A percentile compares a stretch with the other conserved stretches of the same genome.
These are phyloP conservation scores for Aspergillus affinis DNA, from an alignment of 495 filamentous ascomycete species.

Conservation along the genomic window DNA sequence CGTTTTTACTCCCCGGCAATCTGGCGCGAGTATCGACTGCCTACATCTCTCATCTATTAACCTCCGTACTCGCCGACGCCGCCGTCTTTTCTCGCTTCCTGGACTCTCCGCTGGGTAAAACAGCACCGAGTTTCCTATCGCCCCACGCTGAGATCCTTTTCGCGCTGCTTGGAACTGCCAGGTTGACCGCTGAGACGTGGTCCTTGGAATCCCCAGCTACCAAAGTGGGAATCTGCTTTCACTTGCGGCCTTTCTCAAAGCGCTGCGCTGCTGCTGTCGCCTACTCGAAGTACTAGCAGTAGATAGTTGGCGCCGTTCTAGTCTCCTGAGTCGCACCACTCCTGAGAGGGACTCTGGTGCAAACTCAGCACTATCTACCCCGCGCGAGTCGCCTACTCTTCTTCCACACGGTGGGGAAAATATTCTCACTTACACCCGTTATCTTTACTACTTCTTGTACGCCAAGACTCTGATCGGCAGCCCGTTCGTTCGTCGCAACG, in stretches of 20 bases:
- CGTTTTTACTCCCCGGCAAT: neutral
- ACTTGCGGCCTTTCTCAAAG: neutral
- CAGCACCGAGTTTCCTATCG: conserved; percentile 13
- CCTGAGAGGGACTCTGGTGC: conserved; percentile 13
- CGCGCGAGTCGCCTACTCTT: neutral
- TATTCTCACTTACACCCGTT: neutral
- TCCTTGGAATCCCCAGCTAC: conserved; percentile 1
- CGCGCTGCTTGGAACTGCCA: neutral
- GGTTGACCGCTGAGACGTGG: conserved; percentile 12
- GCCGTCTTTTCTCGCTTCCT: neutral
- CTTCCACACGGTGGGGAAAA: neutral
- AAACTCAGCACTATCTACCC: conserved; percentile 6
- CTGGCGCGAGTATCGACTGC: neutral
- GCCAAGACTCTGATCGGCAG: neutral
- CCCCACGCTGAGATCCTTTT: neutral
- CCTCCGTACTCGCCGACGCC: neutral
- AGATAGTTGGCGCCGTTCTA: neutral
- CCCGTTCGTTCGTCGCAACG: neutral
- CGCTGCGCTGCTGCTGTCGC: neutral
- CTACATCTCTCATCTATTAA: neutral
- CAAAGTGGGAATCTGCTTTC: neutral
- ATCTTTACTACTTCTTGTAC: neutral
- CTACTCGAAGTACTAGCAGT: neutral
- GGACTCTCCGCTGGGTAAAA: conserved; percentile 12
- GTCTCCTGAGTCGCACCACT: conserved; percentile 8